Evolutionary conservation across 805 yeast genomes (phyloP).

Genomic region (Myxozyma nipponensis): DNA sequence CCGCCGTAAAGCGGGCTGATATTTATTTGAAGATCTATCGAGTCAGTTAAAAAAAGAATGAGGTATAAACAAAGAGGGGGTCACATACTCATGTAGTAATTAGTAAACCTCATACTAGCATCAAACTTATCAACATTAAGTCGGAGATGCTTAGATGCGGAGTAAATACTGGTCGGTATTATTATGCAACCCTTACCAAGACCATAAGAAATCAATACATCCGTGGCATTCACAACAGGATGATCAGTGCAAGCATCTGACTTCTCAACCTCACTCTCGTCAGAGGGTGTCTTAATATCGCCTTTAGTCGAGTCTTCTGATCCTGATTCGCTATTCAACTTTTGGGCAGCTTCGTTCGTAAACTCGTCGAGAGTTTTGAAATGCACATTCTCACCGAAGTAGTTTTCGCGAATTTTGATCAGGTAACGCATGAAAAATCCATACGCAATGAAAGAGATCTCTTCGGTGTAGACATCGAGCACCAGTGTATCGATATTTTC

Average conservation of each 20-base stretch:
- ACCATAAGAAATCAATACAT: constrained; percentile 66
- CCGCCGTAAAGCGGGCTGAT: constrained; percentile 49
- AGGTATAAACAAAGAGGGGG: too few species aligned
- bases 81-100: constrained; percentile 73
- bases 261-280: background rate
- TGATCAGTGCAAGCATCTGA: background rate
- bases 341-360: constrained; percentile 32
- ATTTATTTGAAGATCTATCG: constrained; percentile 62
- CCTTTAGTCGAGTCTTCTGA: background rate
- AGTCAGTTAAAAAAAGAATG: constrained; percentile 8
- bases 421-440: constrained; percentile 77
- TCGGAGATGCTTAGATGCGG: constrained; percentile 56
- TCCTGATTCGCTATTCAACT: background rate
- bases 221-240: constrained; percentile 34
- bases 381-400: constrained; percentile 80
- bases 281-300: background rate
- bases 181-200: constrained; percentile 67
- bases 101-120: constrained; percentile 79
- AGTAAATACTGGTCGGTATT: constrained; percentile 70
- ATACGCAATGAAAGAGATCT: constrained; percentile 65
- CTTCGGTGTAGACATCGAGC: constrained; percentile 61
- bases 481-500: constrained; percentile 66
- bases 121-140: constrained; percentile 62
- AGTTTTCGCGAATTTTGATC: constrained; percentile 75
- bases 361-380: constrained; percentile 87